Percentiles rank a stretch among this genome's conserved stretches.
These are phyloP conservation scores for Yarrowia alimentaria DNA, from an alignment of 805 yeast species.

Conservation along the genomic window DNA sequence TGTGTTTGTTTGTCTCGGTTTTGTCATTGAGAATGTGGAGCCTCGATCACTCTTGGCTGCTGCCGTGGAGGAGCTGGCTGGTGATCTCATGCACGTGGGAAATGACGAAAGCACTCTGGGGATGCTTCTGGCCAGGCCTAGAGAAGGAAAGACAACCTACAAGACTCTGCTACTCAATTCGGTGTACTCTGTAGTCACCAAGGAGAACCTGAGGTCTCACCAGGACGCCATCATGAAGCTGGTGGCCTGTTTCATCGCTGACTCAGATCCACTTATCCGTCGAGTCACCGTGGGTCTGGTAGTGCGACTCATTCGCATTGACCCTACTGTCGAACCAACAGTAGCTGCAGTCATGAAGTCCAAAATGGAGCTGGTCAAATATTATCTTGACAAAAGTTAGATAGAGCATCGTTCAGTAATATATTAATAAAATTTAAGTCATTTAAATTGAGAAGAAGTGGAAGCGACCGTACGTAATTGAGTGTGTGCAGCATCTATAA, in stretches of 20 bases:
- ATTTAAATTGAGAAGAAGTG: too few species aligned
- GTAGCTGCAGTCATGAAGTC: not conserved
- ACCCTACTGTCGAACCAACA: not conserved
- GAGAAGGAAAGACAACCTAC: constrained; percentile 1
- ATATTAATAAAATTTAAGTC: too few species aligned
- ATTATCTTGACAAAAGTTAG: not conserved
- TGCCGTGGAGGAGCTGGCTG: constrained; percentile 11
- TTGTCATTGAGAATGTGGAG: constrained; percentile 9
- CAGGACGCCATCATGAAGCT: not conserved
- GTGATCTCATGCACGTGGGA: constrained; percentile 9
- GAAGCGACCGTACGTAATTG: too few species aligned
- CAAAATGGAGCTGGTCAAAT: constrained; percentile 19
- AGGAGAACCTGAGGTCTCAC: not conserved
- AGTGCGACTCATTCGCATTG: constrained; percentile 1
- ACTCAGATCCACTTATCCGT: constrained; percentile 12
- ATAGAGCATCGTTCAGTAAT: too few species aligned
- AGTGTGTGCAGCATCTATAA: too few species aligned
- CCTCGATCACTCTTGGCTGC: constrained; percentile 11
- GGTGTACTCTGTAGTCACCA: not conserved
- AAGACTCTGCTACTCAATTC: constrained; percentile 11
- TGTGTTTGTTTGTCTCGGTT: too few species aligned
- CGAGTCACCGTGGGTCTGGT: constrained; percentile 14
- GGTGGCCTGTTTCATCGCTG: not conserved
- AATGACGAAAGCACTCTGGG: too few species aligned
- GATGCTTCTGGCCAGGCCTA: constrained; percentile 1